phyloP scores from a whole-genome alignment of 352 stramenopile genomes.

The Globisporangium middletonii region DNA sequence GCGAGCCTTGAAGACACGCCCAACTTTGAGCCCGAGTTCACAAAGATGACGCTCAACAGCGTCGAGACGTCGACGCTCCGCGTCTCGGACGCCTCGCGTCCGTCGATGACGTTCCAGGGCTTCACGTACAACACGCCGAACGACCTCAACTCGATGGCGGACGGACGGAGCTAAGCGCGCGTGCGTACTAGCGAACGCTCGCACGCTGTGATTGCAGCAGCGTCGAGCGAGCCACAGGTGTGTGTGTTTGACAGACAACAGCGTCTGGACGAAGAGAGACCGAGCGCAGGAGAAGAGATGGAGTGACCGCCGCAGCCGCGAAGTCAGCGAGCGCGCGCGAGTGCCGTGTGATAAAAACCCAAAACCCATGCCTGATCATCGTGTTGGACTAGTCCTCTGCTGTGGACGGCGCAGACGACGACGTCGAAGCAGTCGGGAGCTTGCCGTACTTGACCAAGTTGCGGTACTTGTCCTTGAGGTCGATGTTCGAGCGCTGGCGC shows the following conservation, averaged over 20 bases:
- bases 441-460: constrained; percentile 53
- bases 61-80: constrained; percentile 68
- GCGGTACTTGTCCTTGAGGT: constrained; percentile 84
- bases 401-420: background rate
- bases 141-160: constrained; percentile 68
- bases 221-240: background rate
- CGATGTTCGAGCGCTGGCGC: constrained; percentile 51
- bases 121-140: constrained; percentile 90
- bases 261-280: background rate
- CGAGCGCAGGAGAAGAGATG: background rate
- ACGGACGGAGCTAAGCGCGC: constrained; percentile 37
- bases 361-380: background rate
- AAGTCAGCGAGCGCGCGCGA: background rate
- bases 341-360: background rate
- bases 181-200: background rate
- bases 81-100: constrained; percentile 69
- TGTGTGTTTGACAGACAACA: background rate
- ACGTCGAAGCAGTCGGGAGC: constrained; percentile 3
- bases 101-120: constrained; percentile 86
- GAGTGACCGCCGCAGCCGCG: background rate
- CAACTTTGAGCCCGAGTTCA: constrained; percentile 90
- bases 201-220: background rate
- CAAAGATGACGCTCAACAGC: constrained; percentile 87
- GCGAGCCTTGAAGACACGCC: constrained; percentile 69
- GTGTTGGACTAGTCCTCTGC: background rate